Base-by-base conservation (phyloP, 176 grass and related monocot species). In the Hsuehochloa calcarea region DNA sequence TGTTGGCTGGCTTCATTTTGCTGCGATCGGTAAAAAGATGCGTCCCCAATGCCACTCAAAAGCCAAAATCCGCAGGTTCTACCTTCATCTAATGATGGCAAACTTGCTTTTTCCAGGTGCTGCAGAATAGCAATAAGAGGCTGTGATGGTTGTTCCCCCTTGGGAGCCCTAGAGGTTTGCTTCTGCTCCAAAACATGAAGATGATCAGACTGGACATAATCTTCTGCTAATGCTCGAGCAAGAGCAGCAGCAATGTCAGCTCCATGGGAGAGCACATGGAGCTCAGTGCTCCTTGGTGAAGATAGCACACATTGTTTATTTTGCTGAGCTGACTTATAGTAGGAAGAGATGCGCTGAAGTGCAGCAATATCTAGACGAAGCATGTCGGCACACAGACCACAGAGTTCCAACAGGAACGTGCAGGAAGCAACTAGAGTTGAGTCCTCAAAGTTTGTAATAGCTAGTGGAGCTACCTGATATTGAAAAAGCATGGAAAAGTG, bases 301-400 rank as follows among this genome's bases (percentile, higher is more conserved):
- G 85, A 60, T 29, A 85, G 80, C 10, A 91, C 87, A 52, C 20
- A 79, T 41, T 89, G 68, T 75, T 84, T 84, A 92, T 80, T 90
- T 73, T 91, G 74, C 46, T 90, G 86, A 85, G n/a, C 31, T 67
- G 46, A 94, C 45, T 86, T 85, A 77, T 89, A 89, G 81, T 93
- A 84, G 59, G 87, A 93, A 85, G 96, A 95, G 55, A 98, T 95
- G 23, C 91, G 87, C 74, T 77, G 86, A 79, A 98, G 80, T 82
- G 87, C 96, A 89, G 86, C 86, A 88, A 95, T 95, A 90, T 98
- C 96, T 59, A 98, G 91, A 82, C 89, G 83, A 92, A 98, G 92
- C 88, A 95, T 92, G 77, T 91, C 93, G 72, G 92, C 86, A 79
- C 82, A 98, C n/a, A 93, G 79, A 67, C 96, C 96, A 92, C 93